Base-by-base conservation (phyloP, 768 basidiomycete species). In the Trichaptum fuscoviolaceum region DNA sequence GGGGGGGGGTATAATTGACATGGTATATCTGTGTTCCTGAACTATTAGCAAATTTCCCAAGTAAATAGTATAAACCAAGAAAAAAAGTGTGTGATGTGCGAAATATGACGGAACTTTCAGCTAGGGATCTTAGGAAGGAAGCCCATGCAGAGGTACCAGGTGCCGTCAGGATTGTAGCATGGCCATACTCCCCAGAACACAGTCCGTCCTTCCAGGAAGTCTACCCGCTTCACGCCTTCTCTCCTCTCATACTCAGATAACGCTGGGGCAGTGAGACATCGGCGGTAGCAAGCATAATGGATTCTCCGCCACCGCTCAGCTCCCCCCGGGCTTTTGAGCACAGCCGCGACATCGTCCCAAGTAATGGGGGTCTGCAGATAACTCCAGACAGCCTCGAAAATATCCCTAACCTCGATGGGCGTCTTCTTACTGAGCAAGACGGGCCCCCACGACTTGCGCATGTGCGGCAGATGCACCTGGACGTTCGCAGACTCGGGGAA, bases 161-260 rank as follows among this genome's bases (percentile, higher is more conserved):
- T 61, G 25, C 59, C 59, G 23, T 61, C 59, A 9, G 59, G 24
- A 24, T 61, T 25, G 30, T 25, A 34, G 25, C 30, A 34, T 3
- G 59, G 66, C 59, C 34, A 68, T 57, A 74, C 58, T 15, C 73
- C 73, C 58, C 67, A 66, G 69, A 73, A 74, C 9, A 70, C 62
- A 7, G 68, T 70, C 23, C 67, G 58, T 17, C 72, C 73, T 35
- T 71, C 67, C 18, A 74, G 68, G 17, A 74, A 64, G 34, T 74
- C 73, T 4, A 74, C 71, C 20, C 71, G 63, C 24, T 68, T 69
- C 67, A 71, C 63, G 5, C 73, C 73, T 35, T 63, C 42, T 35
- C 26, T 26, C 58, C 65, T 57, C 62, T 71, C 70, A 20, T 57
- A 63, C 23, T 27, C 58, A 0, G 66, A 57, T n/a, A 72, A 59